Percentiles rank a stretch among this genome's conserved stretches.
phyloP scores from a whole-genome alignment of 495 filamentous ascomycete genomes.

The Penicillium riverlandense region DNA sequence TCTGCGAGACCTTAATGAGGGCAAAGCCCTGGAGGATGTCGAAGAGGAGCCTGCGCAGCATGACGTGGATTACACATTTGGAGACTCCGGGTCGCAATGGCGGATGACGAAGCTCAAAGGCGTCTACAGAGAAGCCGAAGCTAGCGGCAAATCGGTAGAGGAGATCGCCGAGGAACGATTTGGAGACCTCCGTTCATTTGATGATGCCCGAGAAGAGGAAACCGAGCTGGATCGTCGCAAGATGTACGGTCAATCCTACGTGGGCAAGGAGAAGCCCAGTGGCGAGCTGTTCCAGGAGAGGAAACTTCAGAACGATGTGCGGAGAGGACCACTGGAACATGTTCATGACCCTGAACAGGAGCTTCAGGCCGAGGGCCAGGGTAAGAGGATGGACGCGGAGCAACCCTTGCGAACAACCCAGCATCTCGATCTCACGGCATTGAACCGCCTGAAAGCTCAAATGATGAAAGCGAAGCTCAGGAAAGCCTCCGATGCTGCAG shows the following conservation, averaged over 20 bases:
- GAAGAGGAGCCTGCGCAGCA: conserved; percentile 48
- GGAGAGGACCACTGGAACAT: conserved; percentile 24
- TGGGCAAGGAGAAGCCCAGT: conserved; percentile 80
- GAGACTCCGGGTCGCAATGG: conserved; percentile 85
- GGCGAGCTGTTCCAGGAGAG: conserved; percentile 82
- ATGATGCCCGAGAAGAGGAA: conserved; percentile 92
- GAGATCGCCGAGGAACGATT: conserved; percentile 76
- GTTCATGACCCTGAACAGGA: conserved; percentile 30
- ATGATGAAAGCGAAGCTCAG: conserved; percentile 90
- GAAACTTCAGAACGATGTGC: conserved; percentile 44
- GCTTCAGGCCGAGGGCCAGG: conserved; percentile 35
- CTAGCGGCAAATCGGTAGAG: conserved; percentile 62
- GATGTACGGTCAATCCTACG: conserved; percentile 78
- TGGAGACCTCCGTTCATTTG: conserved; percentile 76
- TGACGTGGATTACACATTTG: conserved; percentile 77
- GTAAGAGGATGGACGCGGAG: conserved; percentile 34
- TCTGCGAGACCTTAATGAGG: conserved; percentile 54
- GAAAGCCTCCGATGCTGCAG: conserved; percentile 60
- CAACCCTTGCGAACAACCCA: conserved; percentile 33
- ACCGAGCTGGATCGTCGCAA: conserved; percentile 80
- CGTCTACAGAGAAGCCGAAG: conserved; percentile 73
- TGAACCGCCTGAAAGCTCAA: conserved; percentile 87
- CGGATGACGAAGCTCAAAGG: conserved; percentile 90
- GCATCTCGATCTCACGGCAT: conserved; percentile 61
- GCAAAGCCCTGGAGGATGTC: conserved; percentile 44